Evolutionary conservation across 345 rosid genomes (phyloP), one percentile per base, ranked within the genome.

Genomic region (Microthlaspi erraticum): DNA sequence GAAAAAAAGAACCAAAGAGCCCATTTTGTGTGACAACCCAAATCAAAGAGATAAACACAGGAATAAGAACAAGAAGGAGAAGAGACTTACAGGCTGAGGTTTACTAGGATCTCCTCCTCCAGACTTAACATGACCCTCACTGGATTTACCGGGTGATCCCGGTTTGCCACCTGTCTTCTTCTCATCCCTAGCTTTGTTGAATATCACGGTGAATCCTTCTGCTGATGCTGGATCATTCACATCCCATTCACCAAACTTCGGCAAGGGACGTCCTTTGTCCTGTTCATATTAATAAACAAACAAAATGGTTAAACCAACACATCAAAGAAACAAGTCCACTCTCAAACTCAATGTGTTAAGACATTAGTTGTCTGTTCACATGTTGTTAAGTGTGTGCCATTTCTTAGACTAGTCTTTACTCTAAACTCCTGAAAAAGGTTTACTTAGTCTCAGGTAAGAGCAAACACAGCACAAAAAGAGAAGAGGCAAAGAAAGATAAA

Each of bases 191-290:
- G 95, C 99, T 82, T 89, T 85, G 83, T 91, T 91, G 67, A 94
- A 94, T 57, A 89, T 94, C 77, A 86, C 97, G 20, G 97, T 94
- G 75, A 89, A 94, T 46, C 97, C 97, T 79, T 91, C 98, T 13
- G 97, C 98, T 34, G 98, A 93, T 54, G 98, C 96, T 59, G 98
- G 98, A 77, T 93, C 96, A 81, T 93, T 93, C 58, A 91, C 98
- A 70, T 93, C 98, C 97, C 98, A 91, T 84, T 93, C 98, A 50
- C 98, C 99, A 65, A 91, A 94, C 64, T 91, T 94, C 12, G 96
- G 97, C 74, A 89, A 84, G 46, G 97, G 85, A 69, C 81, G 87
- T 79, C 94, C 94, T 74, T 82, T 80, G 58, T 93, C 96, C 96
- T 93, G 85, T 41, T 29, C 33, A 68, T 37, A 13, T 18, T 26